Evolutionary conservation across 1,284 basidiomycete genomes (phyloP), one percentile per base, ranked within the genome.

Genomic region (Neotropicomus parvogracilis): DNA sequence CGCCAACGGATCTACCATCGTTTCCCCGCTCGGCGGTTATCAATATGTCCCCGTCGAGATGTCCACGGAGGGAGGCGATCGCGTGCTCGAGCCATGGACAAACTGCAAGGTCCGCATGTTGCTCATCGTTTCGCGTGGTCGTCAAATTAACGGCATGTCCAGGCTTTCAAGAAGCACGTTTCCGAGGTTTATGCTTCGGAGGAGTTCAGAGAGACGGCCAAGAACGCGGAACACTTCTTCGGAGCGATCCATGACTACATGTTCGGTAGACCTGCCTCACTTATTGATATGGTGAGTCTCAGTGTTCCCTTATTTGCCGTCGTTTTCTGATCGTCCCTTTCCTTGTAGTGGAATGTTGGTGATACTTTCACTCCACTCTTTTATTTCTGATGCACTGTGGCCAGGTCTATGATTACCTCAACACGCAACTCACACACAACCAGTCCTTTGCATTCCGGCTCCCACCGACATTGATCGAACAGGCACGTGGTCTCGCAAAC

Each of bases 71-170:
- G 78, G 75, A 32, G 86, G 90, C 55, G 88, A 90, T 61, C 79
- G 83, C 57, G 86, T 87, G 48, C 72, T 94, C 56, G 88, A 94
- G 68, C 81, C 83, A 40, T 93, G 87, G 86, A 88, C 86, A n/a
- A 76, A 83, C 59, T 91, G 89, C 72, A 83, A 85, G 28, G 85
- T 87, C 62, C 45, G 78, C 49, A 40, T 47, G 24, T 32, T 29
- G 35, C 17, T 50, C 47, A 6, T 37, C 21, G 11, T 50, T 40
- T 38, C 58, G 53, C 55, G 53, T 62, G 54, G 27, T 27, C 19
- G 26, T 36, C 36, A 43, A 29, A 52, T 46, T 50, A 48, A 50
- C 31, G 37, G 8, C 19, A 17, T 46, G 43, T 35, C 12, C 48
- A 84, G 82, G 72, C 74, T 10, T 88, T 88, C 65, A 72, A 83